These are phyloP conservation scores for Penicillium longicatenatum DNA, from an alignment of 495 filamentous ascomycete species.

Conservation along the genomic window DNA sequence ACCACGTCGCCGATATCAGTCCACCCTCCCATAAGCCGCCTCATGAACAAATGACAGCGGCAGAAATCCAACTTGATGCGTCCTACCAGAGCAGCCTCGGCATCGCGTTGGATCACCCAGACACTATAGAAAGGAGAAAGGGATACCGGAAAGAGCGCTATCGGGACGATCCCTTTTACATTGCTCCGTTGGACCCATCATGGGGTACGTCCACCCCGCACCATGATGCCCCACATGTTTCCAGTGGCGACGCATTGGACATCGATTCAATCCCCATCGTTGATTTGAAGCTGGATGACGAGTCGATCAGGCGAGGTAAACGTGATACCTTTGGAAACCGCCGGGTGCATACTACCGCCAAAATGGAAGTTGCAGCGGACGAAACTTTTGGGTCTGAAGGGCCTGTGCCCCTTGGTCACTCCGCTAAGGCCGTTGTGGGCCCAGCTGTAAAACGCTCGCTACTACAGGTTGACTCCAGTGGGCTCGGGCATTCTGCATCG, in stretches of 20 bases:
- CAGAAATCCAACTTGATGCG: constrained; percentile 22
- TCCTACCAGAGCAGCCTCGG: constrained; percentile 68
- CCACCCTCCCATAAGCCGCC: constrained; percentile 35
- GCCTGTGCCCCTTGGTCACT: constrained; percentile 25
- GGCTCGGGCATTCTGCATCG: constrained; percentile 66
- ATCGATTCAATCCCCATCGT: constrained; percentile 95
- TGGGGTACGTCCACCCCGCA: constrained; percentile 66
- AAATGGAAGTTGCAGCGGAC: constrained; percentile 63
- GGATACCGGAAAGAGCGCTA: constrained; percentile 75
- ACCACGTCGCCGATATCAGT: constrained; percentile 53
- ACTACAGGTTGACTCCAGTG: constrained; percentile 83
- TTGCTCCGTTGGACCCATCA: constrained; percentile 53
- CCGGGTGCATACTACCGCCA: constrained; percentile 36
- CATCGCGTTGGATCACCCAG: constrained; percentile 61
- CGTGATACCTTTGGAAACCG: constrained; percentile 23
- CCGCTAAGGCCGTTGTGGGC: constrained; percentile 20
- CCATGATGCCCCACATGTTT: constrained; percentile 63
- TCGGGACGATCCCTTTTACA: constrained; percentile 95
- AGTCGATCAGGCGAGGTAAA: constrained; percentile 8
- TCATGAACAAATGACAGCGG: constrained; percentile 10
- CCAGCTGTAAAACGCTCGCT: constrained; percentile 55
- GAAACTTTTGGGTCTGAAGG: constrained; percentile 47
- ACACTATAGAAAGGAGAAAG: constrained; percentile 63
- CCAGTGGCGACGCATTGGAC: constrained; percentile 75
- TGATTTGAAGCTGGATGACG: constrained; percentile 72